Evolutionary conservation across 768 basidiomycete genomes (phyloP).

Genomic region (Mycena olivaceomarginata): DNA sequence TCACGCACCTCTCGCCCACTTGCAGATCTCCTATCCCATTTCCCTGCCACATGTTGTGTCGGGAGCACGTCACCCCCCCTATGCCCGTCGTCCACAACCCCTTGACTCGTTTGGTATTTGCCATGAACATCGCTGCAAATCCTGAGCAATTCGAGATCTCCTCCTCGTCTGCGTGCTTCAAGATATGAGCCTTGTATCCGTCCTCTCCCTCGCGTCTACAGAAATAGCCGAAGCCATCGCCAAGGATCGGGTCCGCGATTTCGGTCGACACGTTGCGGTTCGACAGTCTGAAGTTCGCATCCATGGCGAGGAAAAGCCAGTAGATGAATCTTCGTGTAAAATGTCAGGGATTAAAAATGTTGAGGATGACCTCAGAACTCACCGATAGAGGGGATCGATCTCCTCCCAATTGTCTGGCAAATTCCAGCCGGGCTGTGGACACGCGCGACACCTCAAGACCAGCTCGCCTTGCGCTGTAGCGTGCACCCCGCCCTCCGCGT

Average conservation of each 20-base stretch:
- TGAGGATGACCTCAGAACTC: no score
- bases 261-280: conserved; percentile 5
- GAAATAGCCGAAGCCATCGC: conserved; percentile 12
- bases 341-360: no score
- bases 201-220: background rate
- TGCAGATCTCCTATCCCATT: conserved; percentile 43
- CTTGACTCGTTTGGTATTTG: background rate
- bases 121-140: conserved; percentile 14
- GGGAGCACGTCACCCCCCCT: background rate
- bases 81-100: conserved; percentile 22
- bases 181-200: conserved; percentile 10
- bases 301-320: no score
- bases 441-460: background rate
- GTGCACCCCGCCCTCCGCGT: background rate
- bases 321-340: no score
- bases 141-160: conserved; percentile 22
- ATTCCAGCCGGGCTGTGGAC: background rate
- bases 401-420: no score
- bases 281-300: background rate
- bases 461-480: background rate
- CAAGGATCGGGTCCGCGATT: background rate
- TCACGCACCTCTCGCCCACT: conserved; percentile 38
- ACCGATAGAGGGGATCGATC: no score
- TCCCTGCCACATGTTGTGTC: conserved; percentile 34
- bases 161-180: conserved; percentile 4